phyloP scores from a whole-genome alignment of 495 filamentous ascomycete species.

The Xylaria castorea region DNA sequence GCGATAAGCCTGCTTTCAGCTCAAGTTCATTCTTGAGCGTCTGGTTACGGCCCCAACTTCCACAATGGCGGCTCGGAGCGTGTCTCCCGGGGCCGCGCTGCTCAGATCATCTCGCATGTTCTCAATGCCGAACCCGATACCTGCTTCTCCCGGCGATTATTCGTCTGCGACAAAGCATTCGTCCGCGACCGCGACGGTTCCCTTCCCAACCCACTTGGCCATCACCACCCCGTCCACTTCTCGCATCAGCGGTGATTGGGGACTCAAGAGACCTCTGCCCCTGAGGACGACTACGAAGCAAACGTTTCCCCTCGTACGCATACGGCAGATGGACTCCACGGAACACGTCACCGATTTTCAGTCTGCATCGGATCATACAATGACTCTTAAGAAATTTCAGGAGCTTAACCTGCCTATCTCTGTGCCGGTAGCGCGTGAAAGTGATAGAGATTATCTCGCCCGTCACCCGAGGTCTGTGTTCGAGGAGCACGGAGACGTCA shows the following conservation, averaged over 20 bases:
- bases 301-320: conserved; percentile 71
- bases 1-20: conserved; percentile 19
- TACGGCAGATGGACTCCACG: conserved; percentile 79
- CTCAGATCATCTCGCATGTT: conserved; percentile 67
- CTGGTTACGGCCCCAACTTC: conserved; percentile 19
- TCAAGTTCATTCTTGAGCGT: conserved; percentile 24
- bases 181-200: conserved; percentile 67
- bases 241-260: conserved; percentile 87
- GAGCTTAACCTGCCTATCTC: conserved; percentile 66
- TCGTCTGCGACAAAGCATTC: conserved; percentile 45
- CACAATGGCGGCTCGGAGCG: conserved; percentile 41
- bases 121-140: conserved; percentile 60
- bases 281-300: conserved; percentile 73
- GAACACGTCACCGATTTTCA: conserved; percentile 93
- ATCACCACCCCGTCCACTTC: conserved; percentile 82
- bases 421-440: conserved; percentile 47
- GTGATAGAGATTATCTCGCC: conserved; percentile 19
- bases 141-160: conserved; percentile 43
- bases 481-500: conserved; percentile 61
- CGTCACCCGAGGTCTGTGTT: conserved; percentile 57
- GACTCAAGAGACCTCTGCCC: conserved; percentile 86
- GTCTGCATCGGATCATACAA: conserved; percentile 80
- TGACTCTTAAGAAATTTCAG: conserved; percentile 86
- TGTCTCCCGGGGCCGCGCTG: conserved; percentile 67
- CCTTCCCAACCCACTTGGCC: conserved; percentile 81